Percentiles rank a stretch among this genome's conserved stretches.
phyloP scores from a whole-genome alignment of 495 filamentous ascomycete genomes.

The Penicillium coprophilum region DNA sequence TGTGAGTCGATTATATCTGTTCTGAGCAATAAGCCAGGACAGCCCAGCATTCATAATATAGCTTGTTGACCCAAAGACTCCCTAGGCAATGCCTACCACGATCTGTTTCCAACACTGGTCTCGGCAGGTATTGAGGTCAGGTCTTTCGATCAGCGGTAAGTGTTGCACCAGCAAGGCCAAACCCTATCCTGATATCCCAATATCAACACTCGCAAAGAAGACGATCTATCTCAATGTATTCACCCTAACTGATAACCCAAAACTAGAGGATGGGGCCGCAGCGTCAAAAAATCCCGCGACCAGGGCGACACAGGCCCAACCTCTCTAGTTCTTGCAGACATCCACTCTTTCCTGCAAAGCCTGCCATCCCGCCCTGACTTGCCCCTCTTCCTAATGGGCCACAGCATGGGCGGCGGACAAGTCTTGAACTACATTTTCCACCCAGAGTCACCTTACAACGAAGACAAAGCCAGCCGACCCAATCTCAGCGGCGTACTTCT shows the following conservation, averaged over 20 bases:
- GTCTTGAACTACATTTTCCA: constrained; percentile 36
- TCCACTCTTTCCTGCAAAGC: constrained; percentile 61
- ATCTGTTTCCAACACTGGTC: constrained; percentile 67
- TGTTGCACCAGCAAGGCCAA: neutral
- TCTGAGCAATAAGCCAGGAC: neutral
- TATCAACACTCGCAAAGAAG: neutral
- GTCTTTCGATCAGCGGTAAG: constrained; percentile 74
- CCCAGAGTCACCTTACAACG: constrained; percentile 22
- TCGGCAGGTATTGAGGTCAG: constrained; percentile 68
- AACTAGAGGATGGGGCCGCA: constrained; percentile 54
- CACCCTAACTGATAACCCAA: neutral
- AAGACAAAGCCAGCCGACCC: constrained; percentile 31
- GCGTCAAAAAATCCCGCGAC: constrained; percentile 46
- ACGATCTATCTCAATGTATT: neutral
- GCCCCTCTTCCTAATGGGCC: constrained; percentile 83
- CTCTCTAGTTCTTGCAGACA: constrained; percentile 66
- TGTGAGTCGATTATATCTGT: constrained; percentile 28
- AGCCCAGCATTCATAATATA: neutral
- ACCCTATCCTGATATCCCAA: neutral
- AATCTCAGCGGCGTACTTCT: constrained; percentile 65
- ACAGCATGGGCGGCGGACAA: constrained; percentile 81
- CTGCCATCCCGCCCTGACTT: constrained; percentile 39
- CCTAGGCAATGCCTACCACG: constrained; percentile 63
- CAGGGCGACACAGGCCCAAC: constrained; percentile 72
- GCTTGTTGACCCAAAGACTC: constrained; percentile 1